Evolutionary conservation across 2,329 filamentous ascomycete genomes (phyloP).

Genomic region (Elsinoe arachidis): DNA sequence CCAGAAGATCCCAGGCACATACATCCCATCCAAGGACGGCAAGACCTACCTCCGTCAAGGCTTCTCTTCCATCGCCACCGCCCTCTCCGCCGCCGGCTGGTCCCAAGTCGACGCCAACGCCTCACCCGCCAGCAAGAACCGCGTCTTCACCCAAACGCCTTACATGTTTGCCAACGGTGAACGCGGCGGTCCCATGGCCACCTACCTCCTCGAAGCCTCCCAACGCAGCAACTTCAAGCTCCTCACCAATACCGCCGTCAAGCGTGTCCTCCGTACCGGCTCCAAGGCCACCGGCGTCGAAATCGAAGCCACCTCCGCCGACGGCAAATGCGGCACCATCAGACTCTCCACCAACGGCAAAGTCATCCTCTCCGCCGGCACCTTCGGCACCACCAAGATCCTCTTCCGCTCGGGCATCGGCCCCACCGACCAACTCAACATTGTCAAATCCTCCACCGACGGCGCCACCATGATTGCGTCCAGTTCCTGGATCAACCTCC

Average conservation of each 20-base stretch:
- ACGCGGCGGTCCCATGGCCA: slow-evolving; percentile 60
- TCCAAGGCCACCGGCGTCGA: slow-evolving; percentile 58
- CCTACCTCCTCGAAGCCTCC: slow-evolving; percentile 59
- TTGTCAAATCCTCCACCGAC: slow-evolving; percentile 38
- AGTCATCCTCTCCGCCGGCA: slow-evolving; percentile 60
- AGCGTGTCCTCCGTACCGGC: slow-evolving; percentile 54
- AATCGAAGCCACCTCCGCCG: slow-evolving; percentile 46
- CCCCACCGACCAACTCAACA: slow-evolving; percentile 41
- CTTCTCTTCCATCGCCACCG: slow-evolving; percentile 53
- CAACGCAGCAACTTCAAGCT: slow-evolving; percentile 57
- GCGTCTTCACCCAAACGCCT: slow-evolving; percentile 53
- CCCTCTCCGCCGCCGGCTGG: slow-evolving; percentile 55
- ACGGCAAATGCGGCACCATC: slow-evolving; percentile 51
- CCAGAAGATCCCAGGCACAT: slow-evolving; percentile 60
- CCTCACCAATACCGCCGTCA: slow-evolving; percentile 57
- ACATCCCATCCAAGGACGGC: slow-evolving; percentile 56
- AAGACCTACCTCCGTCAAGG: slow-evolving; percentile 59
- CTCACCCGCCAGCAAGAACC: slow-evolving; percentile 55
- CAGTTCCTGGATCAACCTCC: slow-evolving; percentile 42
- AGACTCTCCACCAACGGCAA: slow-evolving; percentile 53
- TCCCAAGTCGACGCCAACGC: slow-evolving; percentile 51
- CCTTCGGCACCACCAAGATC: slow-evolving; percentile 60
- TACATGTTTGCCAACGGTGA: slow-evolving; percentile 61
- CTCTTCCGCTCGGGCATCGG: slow-evolving; percentile 63
- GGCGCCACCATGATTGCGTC: slow-evolving; percentile 36